Conservation (phyloP, 139 green algal species). For the Chlamydomonas asymmetrica region DNA sequence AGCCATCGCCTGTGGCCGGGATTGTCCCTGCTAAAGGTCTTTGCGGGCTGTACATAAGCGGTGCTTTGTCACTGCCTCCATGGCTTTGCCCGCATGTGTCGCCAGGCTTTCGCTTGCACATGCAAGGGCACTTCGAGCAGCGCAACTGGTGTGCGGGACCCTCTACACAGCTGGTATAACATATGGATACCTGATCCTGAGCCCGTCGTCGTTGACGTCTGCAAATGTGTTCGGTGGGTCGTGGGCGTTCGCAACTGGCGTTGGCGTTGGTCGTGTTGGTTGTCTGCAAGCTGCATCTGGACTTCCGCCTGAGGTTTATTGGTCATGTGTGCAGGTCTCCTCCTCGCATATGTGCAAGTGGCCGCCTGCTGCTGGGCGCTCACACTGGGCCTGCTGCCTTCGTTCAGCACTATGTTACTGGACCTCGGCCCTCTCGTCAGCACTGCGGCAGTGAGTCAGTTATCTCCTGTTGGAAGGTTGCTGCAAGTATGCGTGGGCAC, state of each 20-base stretch:
- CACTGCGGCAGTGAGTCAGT: background rate
- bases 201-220: conserved; percentile 1
- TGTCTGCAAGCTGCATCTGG: background rate
- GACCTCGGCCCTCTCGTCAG: conserved; percentile 24
- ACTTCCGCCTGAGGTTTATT: too few relatives aligned
- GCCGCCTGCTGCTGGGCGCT: conserved; percentile 25
- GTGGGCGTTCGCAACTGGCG: too few relatives aligned
- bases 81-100: too few relatives aligned
- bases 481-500: too few relatives aligned
- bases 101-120: too few relatives aligned
- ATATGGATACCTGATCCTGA: conserved; percentile 8
- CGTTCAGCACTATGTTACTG: conserved; percentile 27
- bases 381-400: conserved; percentile 26
- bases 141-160: conserved; percentile 13
- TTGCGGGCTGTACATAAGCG: too few relatives aligned
- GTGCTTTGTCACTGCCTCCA: too few relatives aligned
- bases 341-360: conserved; percentile 31
- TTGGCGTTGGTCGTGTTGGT: background rate
- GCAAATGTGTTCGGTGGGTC: conserved; percentile 16
- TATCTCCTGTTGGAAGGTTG: too few relatives aligned
- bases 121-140: conserved; percentile 12
- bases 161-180: conserved; percentile 16
- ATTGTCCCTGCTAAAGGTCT: too few relatives aligned
- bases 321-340: conserved; percentile 23
- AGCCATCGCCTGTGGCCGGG: too few relatives aligned